phyloP scores from a whole-genome alignment of 2,329 filamentous ascomycete genomes.

The Trichoderma harzianum region DNA sequence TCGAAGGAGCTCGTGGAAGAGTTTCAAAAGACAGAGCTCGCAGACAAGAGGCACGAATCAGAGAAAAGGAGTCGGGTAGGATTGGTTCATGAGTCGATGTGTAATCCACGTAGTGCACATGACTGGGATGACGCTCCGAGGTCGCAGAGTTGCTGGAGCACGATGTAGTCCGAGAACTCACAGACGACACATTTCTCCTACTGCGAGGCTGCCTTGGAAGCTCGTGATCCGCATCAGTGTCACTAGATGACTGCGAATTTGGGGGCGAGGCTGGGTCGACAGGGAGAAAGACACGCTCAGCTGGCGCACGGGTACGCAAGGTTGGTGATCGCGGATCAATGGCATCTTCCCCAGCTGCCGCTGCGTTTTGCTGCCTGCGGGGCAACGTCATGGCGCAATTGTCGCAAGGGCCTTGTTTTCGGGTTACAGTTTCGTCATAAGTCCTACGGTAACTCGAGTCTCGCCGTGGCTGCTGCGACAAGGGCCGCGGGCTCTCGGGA shows the following conservation, averaged over 20 bases:
- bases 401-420: slow-evolving; percentile 61
- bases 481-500: slow-evolving; percentile 52
- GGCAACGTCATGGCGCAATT: slow-evolving; percentile 67
- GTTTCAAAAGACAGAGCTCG: slow-evolving; percentile 66
- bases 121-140: slow-evolving; percentile 44
- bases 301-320: slow-evolving; percentile 58
- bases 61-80: slow-evolving; percentile 60
- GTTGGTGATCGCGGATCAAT: slow-evolving; percentile 51
- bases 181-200: slow-evolving; percentile 44
- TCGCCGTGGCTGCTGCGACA: slow-evolving; percentile 41
- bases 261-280: slow-evolving; percentile 49
- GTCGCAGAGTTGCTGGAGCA: slow-evolving; percentile 52
- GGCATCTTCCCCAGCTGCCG: slow-evolving; percentile 29
- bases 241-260: slow-evolving; percentile 50
- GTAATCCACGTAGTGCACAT: slow-evolving; percentile 65
- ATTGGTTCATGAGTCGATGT: slow-evolving; percentile 66
- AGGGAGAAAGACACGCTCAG: slow-evolving; percentile 54
- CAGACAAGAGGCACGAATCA: slow-evolving; percentile 63
- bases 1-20: slow-evolving; percentile 53
- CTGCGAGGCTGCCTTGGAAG: slow-evolving; percentile 35
- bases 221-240: slow-evolving; percentile 52
- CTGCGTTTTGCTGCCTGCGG: slow-evolving; percentile 30
- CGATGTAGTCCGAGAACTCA: slow-evolving; percentile 44
- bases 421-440: slow-evolving; percentile 63
- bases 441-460: slow-evolving; percentile 61